These are phyloP conservation scores for Alternaria consortialis DNA, from an alignment of 2,329 filamentous ascomycete genomes.

Conservation along the genomic window DNA sequence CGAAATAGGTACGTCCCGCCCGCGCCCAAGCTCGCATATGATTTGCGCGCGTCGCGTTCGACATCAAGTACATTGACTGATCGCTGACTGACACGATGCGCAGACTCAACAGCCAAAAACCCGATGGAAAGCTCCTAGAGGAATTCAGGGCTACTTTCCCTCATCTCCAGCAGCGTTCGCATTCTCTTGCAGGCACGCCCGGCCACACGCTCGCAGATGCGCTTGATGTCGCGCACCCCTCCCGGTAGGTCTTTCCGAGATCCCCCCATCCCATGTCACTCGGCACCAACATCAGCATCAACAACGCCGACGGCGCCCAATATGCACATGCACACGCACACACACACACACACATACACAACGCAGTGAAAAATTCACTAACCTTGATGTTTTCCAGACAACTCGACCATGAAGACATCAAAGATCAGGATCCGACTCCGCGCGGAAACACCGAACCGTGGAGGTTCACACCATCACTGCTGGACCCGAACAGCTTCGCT, in stretches of 20 bases:
- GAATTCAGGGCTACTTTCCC: conserved; percentile 87
- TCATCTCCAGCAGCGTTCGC: conserved; percentile 64
- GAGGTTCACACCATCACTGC: conserved; percentile 86
- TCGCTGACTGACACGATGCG: conserved; percentile 15
- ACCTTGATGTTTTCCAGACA: conserved; percentile 45
- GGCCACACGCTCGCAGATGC: conserved; percentile 59
- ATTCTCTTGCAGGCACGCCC: conserved; percentile 52
- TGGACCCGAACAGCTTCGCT: conserved; percentile 84
- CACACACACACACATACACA: not conserved
- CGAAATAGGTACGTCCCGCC: conserved; percentile 55
- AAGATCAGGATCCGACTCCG: conserved; percentile 85
- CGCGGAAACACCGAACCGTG: conserved; percentile 81
- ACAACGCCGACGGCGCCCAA: conserved; percentile 1
- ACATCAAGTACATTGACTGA: conserved; percentile 11
- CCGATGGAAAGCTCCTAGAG: conserved; percentile 82
- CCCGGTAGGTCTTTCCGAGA: conserved; percentile 52
- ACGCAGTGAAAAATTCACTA: not conserved
- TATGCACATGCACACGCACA: not conserved
- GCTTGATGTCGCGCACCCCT: conserved; percentile 56
- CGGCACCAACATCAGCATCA: conserved; percentile 12
- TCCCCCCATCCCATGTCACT: conserved; percentile 12
- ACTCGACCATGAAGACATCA: conserved; percentile 61
- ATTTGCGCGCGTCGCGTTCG: conserved; percentile 42
- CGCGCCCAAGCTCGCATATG: conserved; percentile 22
- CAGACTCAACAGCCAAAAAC: conserved; percentile 84